Evolutionary conservation across 1,139 yeast genomes (phyloP).

Genomic region (Nakaseomyces delphensis): DNA sequence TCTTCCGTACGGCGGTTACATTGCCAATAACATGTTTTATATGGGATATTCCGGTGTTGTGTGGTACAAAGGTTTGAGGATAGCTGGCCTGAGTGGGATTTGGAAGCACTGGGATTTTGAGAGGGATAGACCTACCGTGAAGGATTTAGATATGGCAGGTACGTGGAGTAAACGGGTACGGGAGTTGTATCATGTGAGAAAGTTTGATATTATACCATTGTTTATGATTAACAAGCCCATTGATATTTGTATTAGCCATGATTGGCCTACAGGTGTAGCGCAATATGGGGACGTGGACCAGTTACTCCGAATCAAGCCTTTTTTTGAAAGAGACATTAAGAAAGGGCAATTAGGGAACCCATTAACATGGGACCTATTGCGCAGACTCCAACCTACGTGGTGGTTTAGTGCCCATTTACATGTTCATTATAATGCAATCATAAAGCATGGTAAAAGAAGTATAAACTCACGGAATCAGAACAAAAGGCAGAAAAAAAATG

Average conservation of each 20-base stretch:
- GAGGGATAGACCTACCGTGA: slow-evolving; percentile 24
- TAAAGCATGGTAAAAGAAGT: slow-evolving; percentile 31
- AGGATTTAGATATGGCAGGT: slow-evolving; percentile 33
- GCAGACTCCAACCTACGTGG: slow-evolving; percentile 48
- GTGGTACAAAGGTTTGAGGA: slow-evolving; percentile 63
- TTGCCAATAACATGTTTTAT: slow-evolving; percentile 83
- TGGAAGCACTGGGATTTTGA: slow-evolving; percentile 47
- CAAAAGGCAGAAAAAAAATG: slow-evolving; percentile 22
- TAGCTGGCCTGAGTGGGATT: slow-evolving; percentile 82
- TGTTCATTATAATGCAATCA: slow-evolving; percentile 55
- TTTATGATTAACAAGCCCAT: slow-evolving; percentile 31
- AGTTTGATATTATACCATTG: slow-evolving; percentile 53
- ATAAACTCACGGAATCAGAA: slow-evolving; percentile 6
- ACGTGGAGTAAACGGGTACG: slow-evolving; percentile 38
- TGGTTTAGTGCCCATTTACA: slow-evolving; percentile 95
- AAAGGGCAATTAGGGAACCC: slow-evolving; percentile 67
- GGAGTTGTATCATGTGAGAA: slow-evolving; percentile 66
- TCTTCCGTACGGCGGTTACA: slow-evolving; percentile 86
- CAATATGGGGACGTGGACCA: slow-evolving; percentile 47
- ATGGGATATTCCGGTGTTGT: slow-evolving; percentile 73
- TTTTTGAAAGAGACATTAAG: slow-evolving; percentile 55
- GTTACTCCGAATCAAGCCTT: slow-evolving; percentile 54
- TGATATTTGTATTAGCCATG: slow-evolving; percentile 63
- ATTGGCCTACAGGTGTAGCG: slow-evolving; percentile 87
- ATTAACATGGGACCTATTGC: slow-evolving; percentile 49